These are phyloP conservation scores for Syzygium syzygioides DNA, from an alignment of 441 rosid genomes.

Conservation along the genomic window DNA sequence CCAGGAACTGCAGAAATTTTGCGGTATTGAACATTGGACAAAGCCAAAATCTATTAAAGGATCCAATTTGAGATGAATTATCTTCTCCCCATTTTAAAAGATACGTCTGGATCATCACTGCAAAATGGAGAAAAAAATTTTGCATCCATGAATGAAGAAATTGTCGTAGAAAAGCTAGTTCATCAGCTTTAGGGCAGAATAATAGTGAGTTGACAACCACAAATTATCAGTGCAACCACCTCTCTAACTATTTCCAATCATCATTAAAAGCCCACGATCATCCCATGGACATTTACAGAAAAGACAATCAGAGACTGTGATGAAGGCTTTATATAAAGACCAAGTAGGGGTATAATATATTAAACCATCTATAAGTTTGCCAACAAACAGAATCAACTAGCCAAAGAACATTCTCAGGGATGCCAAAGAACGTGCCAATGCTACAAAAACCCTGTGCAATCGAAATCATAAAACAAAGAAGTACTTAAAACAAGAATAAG, in stretches of 20 bases:
- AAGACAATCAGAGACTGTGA: neutral
- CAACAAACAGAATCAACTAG: neutral
- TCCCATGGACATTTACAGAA: neutral
- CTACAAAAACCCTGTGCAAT: neutral
- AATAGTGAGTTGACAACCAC: neutral
- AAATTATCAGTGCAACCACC: neutral
- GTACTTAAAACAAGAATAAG: neutral
- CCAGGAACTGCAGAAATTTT: neutral
- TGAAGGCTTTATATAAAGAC: neutral
- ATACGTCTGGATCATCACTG: neutral
- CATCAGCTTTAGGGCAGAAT: neutral
- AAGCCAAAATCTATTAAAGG: neutral
- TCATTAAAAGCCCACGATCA: neutral
- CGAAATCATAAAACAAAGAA: neutral
- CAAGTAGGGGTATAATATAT: neutral
- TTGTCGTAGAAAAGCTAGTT: neutral
- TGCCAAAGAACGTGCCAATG: neutral
- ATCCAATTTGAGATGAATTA: neutral
- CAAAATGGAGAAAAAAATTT: neutral
- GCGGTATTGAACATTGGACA: neutral
- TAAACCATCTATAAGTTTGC: neutral
- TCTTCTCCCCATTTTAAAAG: neutral
- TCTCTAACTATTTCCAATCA: neutral
- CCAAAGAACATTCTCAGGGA: neutral
- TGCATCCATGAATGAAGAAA: neutral